These are phyloP conservation scores for Didymella exigua DNA, from an alignment of 2,329 filamentous ascomycete genomes.

Conservation along the genomic window DNA sequence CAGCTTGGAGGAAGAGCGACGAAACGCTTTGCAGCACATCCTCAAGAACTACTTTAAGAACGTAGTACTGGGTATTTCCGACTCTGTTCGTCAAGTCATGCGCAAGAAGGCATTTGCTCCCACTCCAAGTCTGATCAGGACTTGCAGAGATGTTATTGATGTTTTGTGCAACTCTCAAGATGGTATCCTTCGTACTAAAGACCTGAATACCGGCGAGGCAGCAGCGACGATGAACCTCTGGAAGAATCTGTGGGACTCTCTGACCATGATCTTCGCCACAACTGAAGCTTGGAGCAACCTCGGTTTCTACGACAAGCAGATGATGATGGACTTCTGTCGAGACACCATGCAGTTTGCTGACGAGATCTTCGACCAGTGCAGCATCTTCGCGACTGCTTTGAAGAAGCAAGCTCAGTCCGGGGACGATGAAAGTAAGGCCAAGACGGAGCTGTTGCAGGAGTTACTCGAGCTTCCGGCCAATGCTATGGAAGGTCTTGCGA, in stretches of 20 bases:
- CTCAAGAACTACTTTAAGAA: constrained; percentile 62
- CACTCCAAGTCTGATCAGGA: constrained; percentile 64
- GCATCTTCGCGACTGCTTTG: constrained; percentile 76
- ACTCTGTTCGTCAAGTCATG: constrained; percentile 61
- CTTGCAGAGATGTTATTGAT: constrained; percentile 66
- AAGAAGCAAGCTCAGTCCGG: constrained; percentile 43
- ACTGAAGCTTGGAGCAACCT: constrained; percentile 82
- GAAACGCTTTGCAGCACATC: constrained; percentile 66
- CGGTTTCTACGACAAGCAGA: constrained; percentile 69
- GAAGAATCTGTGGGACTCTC: constrained; percentile 79
- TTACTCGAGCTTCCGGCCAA: constrained; percentile 69
- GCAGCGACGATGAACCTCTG: constrained; percentile 77
- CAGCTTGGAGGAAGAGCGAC: constrained; percentile 69
- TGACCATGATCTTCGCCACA: constrained; percentile 79
- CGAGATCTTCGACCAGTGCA: constrained; percentile 81
- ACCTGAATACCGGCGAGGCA: constrained; percentile 66
- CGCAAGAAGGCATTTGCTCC: constrained; percentile 65
- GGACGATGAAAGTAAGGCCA: constrained; percentile 46
- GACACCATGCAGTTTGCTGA: constrained; percentile 95
- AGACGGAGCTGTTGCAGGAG: constrained; percentile 51
- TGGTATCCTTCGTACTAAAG: constrained; percentile 64
- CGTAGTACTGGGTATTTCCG: constrained; percentile 62
- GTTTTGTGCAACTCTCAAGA: constrained; percentile 68
- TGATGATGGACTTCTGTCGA: constrained; percentile 91
- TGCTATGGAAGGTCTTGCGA: constrained; percentile 72